Conservation (phyloP, 352 stramenopile species). For the Pythium aphanidermatum region DNA sequence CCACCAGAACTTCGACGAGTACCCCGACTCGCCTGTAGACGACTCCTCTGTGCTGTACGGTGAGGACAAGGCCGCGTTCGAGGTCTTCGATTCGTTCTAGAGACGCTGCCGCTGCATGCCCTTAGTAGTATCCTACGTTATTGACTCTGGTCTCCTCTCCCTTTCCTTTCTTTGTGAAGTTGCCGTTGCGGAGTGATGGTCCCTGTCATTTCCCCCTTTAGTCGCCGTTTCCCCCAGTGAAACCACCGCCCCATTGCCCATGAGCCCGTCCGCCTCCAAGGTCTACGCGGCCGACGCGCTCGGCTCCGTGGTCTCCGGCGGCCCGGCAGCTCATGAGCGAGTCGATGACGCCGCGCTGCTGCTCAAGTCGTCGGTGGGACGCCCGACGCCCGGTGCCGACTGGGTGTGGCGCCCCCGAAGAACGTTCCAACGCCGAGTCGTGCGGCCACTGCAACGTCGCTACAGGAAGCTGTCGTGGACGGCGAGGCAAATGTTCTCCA, state of each 20-base stretch:
- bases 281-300: conserved; percentile 9
- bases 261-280: conserved; percentile 12
- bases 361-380: not conserved
- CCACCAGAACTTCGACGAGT: conserved; percentile 92
- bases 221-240: not conserved
- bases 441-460: conserved; percentile 21
- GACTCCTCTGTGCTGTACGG: conserved; percentile 77
- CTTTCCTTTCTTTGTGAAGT: not conserved
- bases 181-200: not conserved
- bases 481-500: conserved; percentile 29
- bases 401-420: conserved; percentile 9
- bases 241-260: not conserved
- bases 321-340: not conserved
- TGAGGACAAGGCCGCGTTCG: conserved; percentile 78
- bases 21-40: conserved; percentile 88
- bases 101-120: conserved; percentile 1
- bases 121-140: conserved; percentile 15
- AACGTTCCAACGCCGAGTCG: conserved; percentile 8
- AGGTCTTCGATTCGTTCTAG: conserved; percentile 87
- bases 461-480: conserved; percentile 39
- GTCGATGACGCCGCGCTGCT: not conserved
- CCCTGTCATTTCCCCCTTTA: too few relatives aligned
- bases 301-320: not conserved
- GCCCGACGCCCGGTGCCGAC: not conserved
- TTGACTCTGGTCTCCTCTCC: not conserved